phyloP scores from a whole-genome alignment of 2,329 filamentous ascomycete species.

The Curvularia eragrostidis region DNA sequence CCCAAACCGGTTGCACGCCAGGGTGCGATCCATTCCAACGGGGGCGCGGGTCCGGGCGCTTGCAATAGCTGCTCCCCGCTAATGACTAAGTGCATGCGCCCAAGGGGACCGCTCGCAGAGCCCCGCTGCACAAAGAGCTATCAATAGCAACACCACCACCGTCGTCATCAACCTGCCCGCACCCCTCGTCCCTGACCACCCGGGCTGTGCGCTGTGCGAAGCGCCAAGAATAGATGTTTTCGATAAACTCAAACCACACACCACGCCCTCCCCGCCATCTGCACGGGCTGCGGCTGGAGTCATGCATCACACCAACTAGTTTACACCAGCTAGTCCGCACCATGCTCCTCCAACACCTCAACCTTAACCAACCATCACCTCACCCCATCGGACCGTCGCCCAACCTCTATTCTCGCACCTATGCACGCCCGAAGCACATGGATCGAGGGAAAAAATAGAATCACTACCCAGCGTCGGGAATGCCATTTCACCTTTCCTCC shows the following conservation, averaged over 20 bases:
- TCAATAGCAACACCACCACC: conserved; percentile 20
- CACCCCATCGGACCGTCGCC: neutral
- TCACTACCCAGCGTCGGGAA: neutral
- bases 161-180: conserved; percentile 6
- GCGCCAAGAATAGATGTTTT: conserved; percentile 14
- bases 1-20: conserved; percentile 1
- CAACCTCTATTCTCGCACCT: neutral
- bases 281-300: neutral
- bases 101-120: conserved; percentile 19
- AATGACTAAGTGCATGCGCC: conserved; percentile 15
- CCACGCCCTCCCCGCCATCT: neutral
- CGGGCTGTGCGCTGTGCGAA: conserved; percentile 13
- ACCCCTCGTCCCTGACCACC: neutral
- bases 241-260: conserved; percentile 7
- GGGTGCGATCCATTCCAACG: conserved; percentile 5
- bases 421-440: neutral
- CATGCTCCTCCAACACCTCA: neutral
- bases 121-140: conserved; percentile 24
- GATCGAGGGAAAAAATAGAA: neutral
- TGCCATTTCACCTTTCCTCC: neutral
- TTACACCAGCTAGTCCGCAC: too few relatives aligned
- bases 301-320: neutral
- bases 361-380: neutral
- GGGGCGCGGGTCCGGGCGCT: conserved; percentile 9
- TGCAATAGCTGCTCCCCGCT: conserved; percentile 11